phyloP scores from a whole-genome alignment of 768 basidiomycete species.

The Tylopilus intermedius region DNA sequence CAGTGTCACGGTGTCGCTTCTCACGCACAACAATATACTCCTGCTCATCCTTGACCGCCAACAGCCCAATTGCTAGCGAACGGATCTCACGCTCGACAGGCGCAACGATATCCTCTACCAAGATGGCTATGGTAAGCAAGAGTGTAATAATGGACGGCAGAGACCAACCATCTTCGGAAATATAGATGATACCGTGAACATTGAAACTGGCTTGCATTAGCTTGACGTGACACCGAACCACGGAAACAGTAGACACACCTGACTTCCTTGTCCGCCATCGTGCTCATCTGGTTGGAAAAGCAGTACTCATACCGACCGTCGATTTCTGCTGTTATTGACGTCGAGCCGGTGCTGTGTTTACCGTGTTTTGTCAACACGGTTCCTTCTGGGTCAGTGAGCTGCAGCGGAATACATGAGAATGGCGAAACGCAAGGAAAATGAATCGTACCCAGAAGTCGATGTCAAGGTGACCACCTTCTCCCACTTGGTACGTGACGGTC shows the following conservation, averaged over 20 bases:
- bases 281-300: constrained; percentile 98
- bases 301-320: constrained; percentile 93
- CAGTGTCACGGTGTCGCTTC: constrained; percentile 87
- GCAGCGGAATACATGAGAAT: constrained; percentile 11
- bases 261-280: constrained; percentile 91
- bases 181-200: constrained; percentile 94
- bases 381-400: constrained; percentile 80
- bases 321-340: constrained; percentile 78
- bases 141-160: neutral
- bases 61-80: constrained; percentile 69
- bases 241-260: constrained; percentile 45
- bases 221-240: neutral
- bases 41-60: constrained; percentile 95
- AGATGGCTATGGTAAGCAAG: constrained; percentile 1
- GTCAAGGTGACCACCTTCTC: constrained; percentile 93
- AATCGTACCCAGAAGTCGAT: constrained; percentile 89
- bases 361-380: constrained; percentile 70
- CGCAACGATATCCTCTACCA: constrained; percentile 68
- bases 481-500: constrained; percentile 99
- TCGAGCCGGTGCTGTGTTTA: constrained; percentile 83
- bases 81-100: constrained; percentile 97
- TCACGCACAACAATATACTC: constrained; percentile 98
- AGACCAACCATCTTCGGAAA: constrained; percentile 76
- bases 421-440: neutral
- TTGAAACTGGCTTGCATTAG: constrained; percentile 65